Conservation (phyloP, 2,329 filamentous ascomycete species). For the Cladosporium halotolerans region DNA sequence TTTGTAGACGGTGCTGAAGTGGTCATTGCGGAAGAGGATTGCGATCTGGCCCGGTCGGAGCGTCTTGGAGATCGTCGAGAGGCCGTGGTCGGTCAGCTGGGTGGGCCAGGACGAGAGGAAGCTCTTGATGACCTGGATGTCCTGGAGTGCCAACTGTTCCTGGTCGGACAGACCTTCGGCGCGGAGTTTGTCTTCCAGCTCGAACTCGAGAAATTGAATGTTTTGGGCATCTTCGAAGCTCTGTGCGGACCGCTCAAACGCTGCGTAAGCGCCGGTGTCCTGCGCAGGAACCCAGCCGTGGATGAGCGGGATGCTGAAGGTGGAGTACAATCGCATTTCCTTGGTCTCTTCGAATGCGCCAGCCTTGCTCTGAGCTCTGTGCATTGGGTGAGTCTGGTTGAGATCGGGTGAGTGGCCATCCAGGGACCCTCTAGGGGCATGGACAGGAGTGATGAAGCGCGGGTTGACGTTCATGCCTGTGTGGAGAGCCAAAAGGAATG, state of each 20-base stretch:
- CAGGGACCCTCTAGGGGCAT: conserved; percentile 16
- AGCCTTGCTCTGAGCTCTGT: conserved; percentile 41
- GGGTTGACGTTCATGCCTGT: conserved; percentile 99
- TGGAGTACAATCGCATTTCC: conserved; percentile 86
- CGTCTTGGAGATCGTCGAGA: conserved; percentile 65
- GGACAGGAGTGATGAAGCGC: conserved; percentile 58
- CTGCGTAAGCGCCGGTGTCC: conserved; percentile 59
- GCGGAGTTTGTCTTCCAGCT: conserved; percentile 72
- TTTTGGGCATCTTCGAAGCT: conserved; percentile 92
- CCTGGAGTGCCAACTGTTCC: conserved; percentile 74
- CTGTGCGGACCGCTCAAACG: conserved; percentile 66
- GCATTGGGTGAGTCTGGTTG: conserved; percentile 30
- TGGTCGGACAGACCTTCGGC: conserved; percentile 58
- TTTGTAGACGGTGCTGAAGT: conserved; percentile 90
- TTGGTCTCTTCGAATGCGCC: conserved; percentile 81
- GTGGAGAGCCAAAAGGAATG: conserved; percentile 79
- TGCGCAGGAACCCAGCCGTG: conserved; percentile 84
- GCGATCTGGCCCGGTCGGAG: conserved; percentile 73
- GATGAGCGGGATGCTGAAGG: conserved; percentile 80
- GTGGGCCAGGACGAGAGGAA: conserved; percentile 78
- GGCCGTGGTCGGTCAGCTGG: conserved; percentile 75
- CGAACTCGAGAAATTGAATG: conserved; percentile 80
- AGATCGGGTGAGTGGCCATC: conserved; percentile 26
- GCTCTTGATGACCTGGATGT: conserved; percentile 75
- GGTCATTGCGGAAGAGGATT: conserved; percentile 93